Base-by-base conservation (phyloP, 352 stramenopile genomes). In the Phytophthora colocasiae region DNA sequence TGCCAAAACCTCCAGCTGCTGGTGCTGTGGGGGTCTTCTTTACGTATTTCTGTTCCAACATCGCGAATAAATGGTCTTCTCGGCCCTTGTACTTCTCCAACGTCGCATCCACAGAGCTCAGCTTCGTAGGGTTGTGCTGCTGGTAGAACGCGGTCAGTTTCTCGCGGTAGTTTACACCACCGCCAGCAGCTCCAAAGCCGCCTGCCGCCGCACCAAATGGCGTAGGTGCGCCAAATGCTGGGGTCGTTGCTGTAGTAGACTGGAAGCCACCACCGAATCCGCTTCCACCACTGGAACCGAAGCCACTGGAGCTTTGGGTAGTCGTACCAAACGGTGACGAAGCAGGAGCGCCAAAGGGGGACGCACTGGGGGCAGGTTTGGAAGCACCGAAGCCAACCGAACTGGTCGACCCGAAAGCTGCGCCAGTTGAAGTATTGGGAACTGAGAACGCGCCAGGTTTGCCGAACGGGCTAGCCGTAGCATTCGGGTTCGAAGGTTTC, bases 31-130 rank as follows among this genome's bases (percentile, higher is more conserved):
- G 52, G 8, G 55, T 46, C 29, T 78, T 78, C 32, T 83, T 78
- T 9, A 90, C 8, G 45, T 93, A 93, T 66, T 93, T 93, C 41
- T 90, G 81, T 57, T 93, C 83, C 10, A 93, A 71, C 81, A 91
- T 90, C 11, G 69, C 63, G 63, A 93, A 93, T 12, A 93, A 61
- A 44, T 74, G 79, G 31, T 79, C 73, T 67, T 93, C 85, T 4
- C 86, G 75, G 9, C 85, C 85, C 63, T 85, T 85, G 65, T 93
- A 93, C 63, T 92, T 91, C 54, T 81, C 80, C 51, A 93, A 58
- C 4, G 83, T 91, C 8, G 79, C 54, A 50, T 91, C 83, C 36
- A 93, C 83, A 12, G 84, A 83, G 43, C 69, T 82, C 39, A 93
- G 59, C 62, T 93, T 93, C 6, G 78, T 69, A 4, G 83, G 85